Conservation (phyloP, 257 asterid genomes). For the Capsicum rhomboideum region DNA sequence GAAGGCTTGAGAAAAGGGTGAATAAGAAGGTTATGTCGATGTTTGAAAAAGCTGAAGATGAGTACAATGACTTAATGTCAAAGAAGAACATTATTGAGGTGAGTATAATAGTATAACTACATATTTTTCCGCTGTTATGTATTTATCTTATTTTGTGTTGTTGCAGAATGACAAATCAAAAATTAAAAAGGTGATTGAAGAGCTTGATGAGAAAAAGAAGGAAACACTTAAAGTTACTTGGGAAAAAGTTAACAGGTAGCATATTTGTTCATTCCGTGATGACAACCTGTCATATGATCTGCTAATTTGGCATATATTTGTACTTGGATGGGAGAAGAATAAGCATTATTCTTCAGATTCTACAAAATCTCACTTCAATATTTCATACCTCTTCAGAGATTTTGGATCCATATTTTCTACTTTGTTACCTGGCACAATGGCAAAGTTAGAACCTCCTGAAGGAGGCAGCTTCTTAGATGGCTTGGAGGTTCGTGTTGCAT, state of each 20-base stretch:
- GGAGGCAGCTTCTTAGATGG: slow-evolving; percentile 92
- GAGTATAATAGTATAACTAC: slow-evolving; percentile 9
- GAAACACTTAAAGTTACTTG: slow-evolving; percentile 92
- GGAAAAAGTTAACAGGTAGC: slow-evolving; percentile 90
- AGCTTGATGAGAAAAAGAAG: slow-evolving; percentile 97
- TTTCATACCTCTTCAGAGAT: slow-evolving; percentile 49
- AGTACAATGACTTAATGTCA: slow-evolving; percentile 79
- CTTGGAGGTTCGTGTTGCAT: slow-evolving; percentile 93
- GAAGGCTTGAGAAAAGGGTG: slow-evolving; percentile 96
- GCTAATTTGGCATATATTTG: background rate
- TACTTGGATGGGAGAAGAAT: background rate
- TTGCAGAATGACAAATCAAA: slow-evolving; percentile 89
- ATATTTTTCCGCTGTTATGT: background rate
- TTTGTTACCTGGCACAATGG: slow-evolving; percentile 90
- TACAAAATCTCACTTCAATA: background rate
- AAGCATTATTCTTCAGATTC: background rate
- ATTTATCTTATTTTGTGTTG: slow-evolving; percentile 15
- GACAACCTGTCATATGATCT: background rate
- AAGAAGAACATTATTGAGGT: slow-evolving; percentile 97
- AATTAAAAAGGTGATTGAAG: slow-evolving; percentile 89
- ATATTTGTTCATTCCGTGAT: slow-evolving; percentile 1
- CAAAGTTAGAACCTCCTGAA: slow-evolving; percentile 93
- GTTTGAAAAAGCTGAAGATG: slow-evolving; percentile 99
- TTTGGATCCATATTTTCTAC: slow-evolving; percentile 98
- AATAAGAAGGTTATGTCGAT: slow-evolving; percentile 95